phyloP scores from a whole-genome alignment of 2,329 filamentous ascomycete species.

The Talaromyces pinophilus region DNA sequence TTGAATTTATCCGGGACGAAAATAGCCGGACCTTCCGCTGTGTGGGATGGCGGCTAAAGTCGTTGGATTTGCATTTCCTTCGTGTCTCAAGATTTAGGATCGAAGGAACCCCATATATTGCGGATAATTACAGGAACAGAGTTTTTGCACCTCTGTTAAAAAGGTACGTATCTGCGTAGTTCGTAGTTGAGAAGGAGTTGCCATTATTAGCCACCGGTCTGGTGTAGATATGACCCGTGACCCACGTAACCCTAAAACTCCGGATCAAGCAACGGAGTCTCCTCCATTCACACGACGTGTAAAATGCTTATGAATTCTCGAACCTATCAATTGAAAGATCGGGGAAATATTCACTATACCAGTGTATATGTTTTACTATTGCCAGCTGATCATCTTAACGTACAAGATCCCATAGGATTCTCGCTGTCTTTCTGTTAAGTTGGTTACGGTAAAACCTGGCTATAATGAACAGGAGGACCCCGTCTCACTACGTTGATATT shows the following conservation, averaged over 20 bases:
- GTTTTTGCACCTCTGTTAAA: constrained; percentile 1
- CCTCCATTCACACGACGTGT: neutral
- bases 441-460: neutral
- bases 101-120: neutral
- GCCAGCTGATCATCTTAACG: neutral
- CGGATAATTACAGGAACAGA: constrained; percentile 4
- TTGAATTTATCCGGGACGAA: constrained; percentile 3
- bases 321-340: neutral
- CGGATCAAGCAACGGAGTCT: neutral
- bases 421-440: neutral
- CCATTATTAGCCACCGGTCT: constrained; percentile 1
- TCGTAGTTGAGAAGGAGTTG: neutral
- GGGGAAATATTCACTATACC: neutral
- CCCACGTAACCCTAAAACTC: neutral
- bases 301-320: neutral
- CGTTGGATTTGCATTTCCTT: neutral
- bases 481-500: no score
- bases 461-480: no score
- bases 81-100: neutral
- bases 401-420: neutral
- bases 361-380: neutral
- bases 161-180: neutral
- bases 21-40: neutral
- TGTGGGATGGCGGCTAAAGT: constrained; percentile 11
- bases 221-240: neutral